These are phyloP conservation scores for Kwoniella europaea DNA, from an alignment of 768 basidiomycete species.

Conservation along the genomic window DNA sequence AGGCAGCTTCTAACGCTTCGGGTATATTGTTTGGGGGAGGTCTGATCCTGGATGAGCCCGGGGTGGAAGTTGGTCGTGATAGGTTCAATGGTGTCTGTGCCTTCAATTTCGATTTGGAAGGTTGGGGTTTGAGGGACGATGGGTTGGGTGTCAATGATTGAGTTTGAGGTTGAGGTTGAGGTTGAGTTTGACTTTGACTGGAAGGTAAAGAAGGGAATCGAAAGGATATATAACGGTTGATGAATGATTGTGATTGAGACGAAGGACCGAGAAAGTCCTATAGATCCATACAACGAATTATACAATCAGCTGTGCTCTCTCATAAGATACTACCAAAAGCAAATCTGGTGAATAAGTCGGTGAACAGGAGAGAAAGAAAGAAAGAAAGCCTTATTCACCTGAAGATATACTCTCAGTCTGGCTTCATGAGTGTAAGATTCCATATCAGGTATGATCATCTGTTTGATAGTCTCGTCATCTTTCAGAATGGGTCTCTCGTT, in stretches of 20 bases:
- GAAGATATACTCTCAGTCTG: constrained; percentile 44
- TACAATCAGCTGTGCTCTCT: neutral
- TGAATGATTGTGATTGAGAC: constrained; percentile 46
- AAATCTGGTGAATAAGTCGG: too few species aligned
- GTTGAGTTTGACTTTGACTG: neutral
- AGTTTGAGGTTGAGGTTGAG: neutral
- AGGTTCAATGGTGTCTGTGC: neutral
- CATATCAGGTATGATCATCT: constrained; percentile 52
- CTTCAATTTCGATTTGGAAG: constrained; percentile 8
- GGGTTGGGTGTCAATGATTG: constrained; percentile 2
- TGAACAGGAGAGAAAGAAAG: too few species aligned
- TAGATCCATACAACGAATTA: neutral
- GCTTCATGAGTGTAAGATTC: constrained; percentile 41
- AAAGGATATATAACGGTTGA: constrained; percentile 36
- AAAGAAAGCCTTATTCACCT: constrained; percentile 32
- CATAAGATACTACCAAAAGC: too few species aligned
- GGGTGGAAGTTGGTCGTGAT: constrained; percentile 2
- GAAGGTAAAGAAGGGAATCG: constrained; percentile 44
- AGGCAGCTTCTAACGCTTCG: constrained; percentile 38
- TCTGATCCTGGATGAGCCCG: constrained; percentile 6
- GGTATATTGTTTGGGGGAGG: constrained; percentile 11
- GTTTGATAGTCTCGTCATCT: constrained; percentile 50
- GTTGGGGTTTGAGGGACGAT: constrained; percentile 3
- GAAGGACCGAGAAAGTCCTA: constrained; percentile 55
- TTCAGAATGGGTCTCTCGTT: constrained; percentile 6